Evolutionary conservation across 257 asterid genomes (phyloP), one percentile per base, ranked within the genome.

Genomic region (Rhazya stricta): DNA sequence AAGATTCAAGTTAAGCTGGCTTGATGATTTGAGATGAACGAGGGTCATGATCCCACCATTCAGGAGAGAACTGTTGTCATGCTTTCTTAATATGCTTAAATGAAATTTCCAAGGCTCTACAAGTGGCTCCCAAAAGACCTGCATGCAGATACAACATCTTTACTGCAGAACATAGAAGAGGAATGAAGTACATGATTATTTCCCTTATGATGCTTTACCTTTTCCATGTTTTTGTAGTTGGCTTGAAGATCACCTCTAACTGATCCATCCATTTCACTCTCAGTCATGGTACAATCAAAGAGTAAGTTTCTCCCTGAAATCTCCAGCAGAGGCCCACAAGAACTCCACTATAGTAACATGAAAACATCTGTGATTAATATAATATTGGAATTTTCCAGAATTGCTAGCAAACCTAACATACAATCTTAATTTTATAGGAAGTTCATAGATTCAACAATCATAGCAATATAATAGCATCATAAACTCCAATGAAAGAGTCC

Each of bases 51-150:
- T 72, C 72, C 86, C 85, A 65, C 88, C 85, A 75, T 82, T 83
- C 74, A 90, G 83, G 73, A 90, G 89, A 80, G 93, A 88, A 79
- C 85, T 83, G 66, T 85, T 88, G n/a, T 81, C 91, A 79, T 79
- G 90, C 84, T 80, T 87, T 79, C 89, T 87, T 69, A 73, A 74
- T 81, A 90, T 67, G 85, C 84, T 83, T 77, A 89, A 81, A 80
- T 85, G 92, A 77, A 92, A 81, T 69, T 85, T 81, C 95, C 97
- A 94, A 67, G 97, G 97, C 85, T 94, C 99, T 70, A 94, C 77
- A 68, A 92, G 85, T 78, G 99, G 97, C 84, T 94, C 97, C 97
- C 97, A 94, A 84, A 83, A 87, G 61, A 88, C 96, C 98, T 94
- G 78, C 71, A 76, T 51, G 39, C 82, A 71, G 67, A 78, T 69